Base-by-base conservation (phyloP, 176 grass and related monocot species). In the Oryza officinalis region DNA sequence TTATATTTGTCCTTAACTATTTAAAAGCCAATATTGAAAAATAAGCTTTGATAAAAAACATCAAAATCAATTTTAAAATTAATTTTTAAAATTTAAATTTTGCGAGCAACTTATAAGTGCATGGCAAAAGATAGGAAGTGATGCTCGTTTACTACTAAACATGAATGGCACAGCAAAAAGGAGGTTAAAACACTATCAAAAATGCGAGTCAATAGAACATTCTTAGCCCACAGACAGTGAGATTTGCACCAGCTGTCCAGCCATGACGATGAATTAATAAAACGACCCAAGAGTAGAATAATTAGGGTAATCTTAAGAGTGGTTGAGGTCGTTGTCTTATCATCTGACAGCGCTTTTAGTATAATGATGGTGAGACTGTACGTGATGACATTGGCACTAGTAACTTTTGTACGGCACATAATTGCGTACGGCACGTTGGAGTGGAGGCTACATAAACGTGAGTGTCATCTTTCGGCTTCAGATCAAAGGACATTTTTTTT, bases 381-480 rank as follows among this genome's bases (percentile, higher is more conserved):
- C 27, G 14, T 10, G 41, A 30, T 78, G 57, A 61, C 57, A 61
- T n/a, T 3, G 8, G 57, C n/a, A 57, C 52, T 9, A 61, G n/a
- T 25, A 4, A 20, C 12, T 52, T 20, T 17, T 52, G 49, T 52
- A 52, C 17, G 49, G 80, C 71, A 43, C 4, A 47, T 45, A 52
- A 38, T 61, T 13, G 33, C 41, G 80, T 71, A 81, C 67, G 50
- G 80, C 71, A 72, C 10, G 35, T 63, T 63, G 52, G 70, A 72
- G n/a, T 27, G 23, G 11, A 49, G 41, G 43, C 17, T 63, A 68
- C 28, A 66, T 32, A 41, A 41, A 27, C 13, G 18, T 12, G 31
- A 26, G 9, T n/a, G 79, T 71, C 79, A 60, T 41, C 66, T 71
- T 54, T 71, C 31, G 12, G 46, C 59, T 54, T 40, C 30, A 12